These are phyloP conservation scores for Venturiaceae sp. DNA, from an alignment of 2,329 filamentous ascomycete species.

Conservation along the genomic window DNA sequence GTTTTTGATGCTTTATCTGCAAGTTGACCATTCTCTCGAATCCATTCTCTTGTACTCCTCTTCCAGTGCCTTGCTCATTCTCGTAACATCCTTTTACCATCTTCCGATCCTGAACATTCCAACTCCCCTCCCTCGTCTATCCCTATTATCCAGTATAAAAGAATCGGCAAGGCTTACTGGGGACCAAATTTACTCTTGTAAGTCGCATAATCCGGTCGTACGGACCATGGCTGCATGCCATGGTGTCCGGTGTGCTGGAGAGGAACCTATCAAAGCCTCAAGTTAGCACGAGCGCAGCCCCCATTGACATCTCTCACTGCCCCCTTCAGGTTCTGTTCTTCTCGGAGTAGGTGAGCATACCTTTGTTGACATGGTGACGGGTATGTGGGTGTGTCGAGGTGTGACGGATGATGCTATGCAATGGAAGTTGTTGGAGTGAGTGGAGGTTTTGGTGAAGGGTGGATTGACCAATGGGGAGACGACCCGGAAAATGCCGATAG, in stretches of 20 bases:
- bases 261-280: background rate
- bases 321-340: no score
- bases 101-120: background rate
- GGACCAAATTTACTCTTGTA: slow-evolving; percentile 50
- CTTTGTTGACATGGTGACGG: background rate
- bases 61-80: background rate
- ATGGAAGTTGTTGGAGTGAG: background rate
- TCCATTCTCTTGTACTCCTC: background rate
- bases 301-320: background rate
- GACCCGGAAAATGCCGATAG: background rate
- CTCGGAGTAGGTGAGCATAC: background rate
- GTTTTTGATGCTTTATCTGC: slow-evolving; percentile 2
- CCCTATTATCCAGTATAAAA: background rate
- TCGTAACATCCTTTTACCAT: background rate
- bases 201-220: slow-evolving; percentile 32
- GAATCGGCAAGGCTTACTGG: slow-evolving; percentile 34
- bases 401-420: background rate
- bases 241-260: background rate
- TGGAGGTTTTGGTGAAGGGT: background rate
- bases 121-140: background rate
- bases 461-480: background rate
- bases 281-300: no score
- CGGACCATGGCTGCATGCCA: slow-evolving; percentile 22
- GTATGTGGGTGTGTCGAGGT: background rate
- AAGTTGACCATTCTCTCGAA: background rate